Evolutionary conservation across 306 rosid species (phyloP), one percentile per base, ranked within the genome.

Genomic region (Cajanus cajan): DNA sequence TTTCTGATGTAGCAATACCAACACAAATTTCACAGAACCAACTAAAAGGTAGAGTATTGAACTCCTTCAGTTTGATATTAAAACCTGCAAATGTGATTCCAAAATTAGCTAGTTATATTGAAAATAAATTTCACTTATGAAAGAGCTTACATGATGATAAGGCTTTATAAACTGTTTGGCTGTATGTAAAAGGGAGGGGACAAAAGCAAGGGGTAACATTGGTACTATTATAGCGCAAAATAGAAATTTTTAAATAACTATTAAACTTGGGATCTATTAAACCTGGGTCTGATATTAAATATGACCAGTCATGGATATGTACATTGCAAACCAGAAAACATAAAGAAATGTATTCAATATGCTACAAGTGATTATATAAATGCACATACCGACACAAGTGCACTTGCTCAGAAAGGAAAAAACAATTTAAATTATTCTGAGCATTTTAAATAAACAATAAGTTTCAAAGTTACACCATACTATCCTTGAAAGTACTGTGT

Each of bases 1-100:
- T 47, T 76, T 73, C 44, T 52, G n/a, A 45, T 19, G 71, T 22
- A 61, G 50, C 78, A 58, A 52, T 59, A 18, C 24, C 33, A n/a
- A 31, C n/a, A 65, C 18, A 72, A 57, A 25, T 57, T 73, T 40
- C 54, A 44, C 70, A 59, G 57, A 52, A 45, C 61, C 79, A 78
- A 65, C 31, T 54, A 62, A 41, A 25, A 15, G n/a, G 68, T 41
- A 34, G 28, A 80, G 41, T 61, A 71, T 40, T 41, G 70, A 77
- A 61, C 63, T 61, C 80, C 90, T 78, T 73, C 85, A 74, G 69
- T 16, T 64, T 64, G 67, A 64, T 68, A 57, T 39, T 15, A 45
- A 83, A 25, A 39, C 83, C 89, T 87, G 91, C 86, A 82, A 9
- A 55, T 33, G 8, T 43, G 36, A 71, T 76, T 81, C 40, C 66